phyloP scores from a whole-genome alignment of 192 early-diverging fungal genomes.

The Backusella sp. region DNA sequence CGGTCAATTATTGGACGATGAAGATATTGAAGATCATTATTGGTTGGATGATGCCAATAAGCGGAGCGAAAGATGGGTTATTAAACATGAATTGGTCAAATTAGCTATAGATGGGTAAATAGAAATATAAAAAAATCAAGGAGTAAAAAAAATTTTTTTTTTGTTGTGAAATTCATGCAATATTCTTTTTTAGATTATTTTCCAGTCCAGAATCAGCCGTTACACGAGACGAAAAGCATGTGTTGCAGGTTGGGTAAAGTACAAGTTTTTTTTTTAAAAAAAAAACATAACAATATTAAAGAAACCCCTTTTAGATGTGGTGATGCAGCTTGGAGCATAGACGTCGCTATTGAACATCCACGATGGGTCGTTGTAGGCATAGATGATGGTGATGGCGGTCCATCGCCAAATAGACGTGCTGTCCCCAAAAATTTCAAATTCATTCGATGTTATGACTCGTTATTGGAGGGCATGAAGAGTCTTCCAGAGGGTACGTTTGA shows the following conservation, averaged over 20 bases:
- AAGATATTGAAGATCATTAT: background rate
- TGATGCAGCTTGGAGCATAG: constrained; percentile 18
- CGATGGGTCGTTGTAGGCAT: constrained; percentile 17
- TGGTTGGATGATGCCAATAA: background rate
- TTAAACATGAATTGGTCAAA: constrained; percentile 21
- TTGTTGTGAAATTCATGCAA: constrained; percentile 9
- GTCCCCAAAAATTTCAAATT: constrained; percentile 21
- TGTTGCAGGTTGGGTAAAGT: constrained; percentile 28
- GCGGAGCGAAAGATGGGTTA: background rate
- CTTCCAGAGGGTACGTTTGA: constrained; percentile 22
- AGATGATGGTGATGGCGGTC: constrained; percentile 13
- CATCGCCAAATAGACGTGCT: background rate
- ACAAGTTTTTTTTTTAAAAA: background rate
- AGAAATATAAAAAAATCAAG: background rate
- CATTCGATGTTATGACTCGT: constrained; percentile 13
- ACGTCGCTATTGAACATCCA: constrained; percentile 5
- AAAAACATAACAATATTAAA: background rate
- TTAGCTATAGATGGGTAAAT: constrained; percentile 29
- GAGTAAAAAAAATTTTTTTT: background rate
- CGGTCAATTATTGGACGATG: background rate
- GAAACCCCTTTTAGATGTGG: constrained; percentile 14
- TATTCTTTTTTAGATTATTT: constrained; percentile 5
- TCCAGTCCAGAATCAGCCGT: constrained; percentile 3
- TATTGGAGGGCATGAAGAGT: constrained; percentile 9
- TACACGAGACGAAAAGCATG: constrained; percentile 20